Evolutionary conservation across 2,329 filamentous ascomycete species (phyloP).

Genomic region (Phyllosticta capitalensis): DNA sequence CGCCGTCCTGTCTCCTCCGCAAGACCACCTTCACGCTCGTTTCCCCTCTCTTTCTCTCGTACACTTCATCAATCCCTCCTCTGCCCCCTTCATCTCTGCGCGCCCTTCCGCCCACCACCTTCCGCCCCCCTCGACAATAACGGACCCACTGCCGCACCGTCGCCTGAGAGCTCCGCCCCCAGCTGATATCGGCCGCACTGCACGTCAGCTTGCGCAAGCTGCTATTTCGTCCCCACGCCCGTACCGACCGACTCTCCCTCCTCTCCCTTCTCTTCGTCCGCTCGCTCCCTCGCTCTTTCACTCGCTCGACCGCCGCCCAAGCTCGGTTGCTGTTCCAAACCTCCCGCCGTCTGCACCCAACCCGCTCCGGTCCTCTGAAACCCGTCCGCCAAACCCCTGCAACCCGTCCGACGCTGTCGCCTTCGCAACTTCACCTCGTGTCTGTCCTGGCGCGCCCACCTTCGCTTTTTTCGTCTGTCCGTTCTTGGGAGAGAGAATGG

Average conservation of each 20-base stretch:
- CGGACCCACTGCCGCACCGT: slow-evolving; percentile 4
- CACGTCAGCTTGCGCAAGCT: slow-evolving; percentile 5
- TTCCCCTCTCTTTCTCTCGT: slow-evolving; percentile 3
- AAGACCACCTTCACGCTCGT: slow-evolving; percentile 3
- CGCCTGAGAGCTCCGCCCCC: slow-evolving; percentile 6
- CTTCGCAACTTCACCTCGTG: background rate
- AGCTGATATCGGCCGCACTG: slow-evolving; percentile 1
- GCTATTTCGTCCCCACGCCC: background rate
- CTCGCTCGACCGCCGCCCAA: background rate
- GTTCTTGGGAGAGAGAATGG: slow-evolving; percentile 4
- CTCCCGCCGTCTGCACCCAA: background rate
- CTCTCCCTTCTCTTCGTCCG: background rate
- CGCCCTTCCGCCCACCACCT: background rate
- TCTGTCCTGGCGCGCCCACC: background rate
- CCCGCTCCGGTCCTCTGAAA: background rate
- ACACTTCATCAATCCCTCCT: background rate
- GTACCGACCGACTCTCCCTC: background rate
- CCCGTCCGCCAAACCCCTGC: background rate
- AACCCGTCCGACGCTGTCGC: background rate
- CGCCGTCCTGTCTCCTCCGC: background rate
- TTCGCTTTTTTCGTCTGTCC: background rate
- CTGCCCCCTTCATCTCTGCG: background rate
- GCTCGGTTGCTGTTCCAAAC: background rate
- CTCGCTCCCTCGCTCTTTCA: background rate
- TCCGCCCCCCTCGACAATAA: background rate